Conservation (phyloP, 2,329 filamentous ascomycete genomes). For the Trichoderma sp. region DNA sequence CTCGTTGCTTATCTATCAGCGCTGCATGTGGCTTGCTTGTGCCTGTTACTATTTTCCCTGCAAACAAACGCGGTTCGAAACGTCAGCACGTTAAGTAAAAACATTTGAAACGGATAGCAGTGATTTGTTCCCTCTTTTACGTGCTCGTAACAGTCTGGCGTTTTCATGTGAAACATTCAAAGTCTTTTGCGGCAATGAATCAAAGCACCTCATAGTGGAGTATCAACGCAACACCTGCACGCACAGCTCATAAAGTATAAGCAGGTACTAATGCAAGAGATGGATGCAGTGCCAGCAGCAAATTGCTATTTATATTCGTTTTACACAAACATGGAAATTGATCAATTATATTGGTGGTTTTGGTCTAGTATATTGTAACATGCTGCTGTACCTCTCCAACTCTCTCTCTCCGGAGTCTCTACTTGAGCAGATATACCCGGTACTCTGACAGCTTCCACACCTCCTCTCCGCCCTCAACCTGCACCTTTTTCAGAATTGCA, state of each 20-base stretch:
- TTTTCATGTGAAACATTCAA: neutral
- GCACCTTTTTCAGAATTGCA: constrained; percentile 32
- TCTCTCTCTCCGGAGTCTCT: neutral
- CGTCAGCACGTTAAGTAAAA: neutral
- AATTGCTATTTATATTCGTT: neutral
- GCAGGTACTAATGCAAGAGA: neutral
- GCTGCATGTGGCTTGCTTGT: neutral
- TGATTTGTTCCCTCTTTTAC: neutral
- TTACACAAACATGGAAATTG: neutral
- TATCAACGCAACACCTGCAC: neutral
- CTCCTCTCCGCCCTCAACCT: constrained; percentile 26
- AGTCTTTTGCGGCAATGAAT: neutral
- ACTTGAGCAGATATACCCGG: constrained; percentile 36
- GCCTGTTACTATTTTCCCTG: neutral
- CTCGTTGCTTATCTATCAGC: neutral
- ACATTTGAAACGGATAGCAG: neutral
- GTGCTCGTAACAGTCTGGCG: neutral
- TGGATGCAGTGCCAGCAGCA: neutral
- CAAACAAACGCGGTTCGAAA: neutral
- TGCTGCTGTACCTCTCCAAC: neutral
- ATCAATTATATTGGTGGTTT: neutral
- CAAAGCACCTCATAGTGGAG: neutral
- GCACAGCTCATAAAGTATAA: neutral
- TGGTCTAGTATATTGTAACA: neutral
- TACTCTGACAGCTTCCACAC: constrained; percentile 39